phyloP scores from a whole-genome alignment of 352 stramenopile species.

The Pythium oligandrum region DNA sequence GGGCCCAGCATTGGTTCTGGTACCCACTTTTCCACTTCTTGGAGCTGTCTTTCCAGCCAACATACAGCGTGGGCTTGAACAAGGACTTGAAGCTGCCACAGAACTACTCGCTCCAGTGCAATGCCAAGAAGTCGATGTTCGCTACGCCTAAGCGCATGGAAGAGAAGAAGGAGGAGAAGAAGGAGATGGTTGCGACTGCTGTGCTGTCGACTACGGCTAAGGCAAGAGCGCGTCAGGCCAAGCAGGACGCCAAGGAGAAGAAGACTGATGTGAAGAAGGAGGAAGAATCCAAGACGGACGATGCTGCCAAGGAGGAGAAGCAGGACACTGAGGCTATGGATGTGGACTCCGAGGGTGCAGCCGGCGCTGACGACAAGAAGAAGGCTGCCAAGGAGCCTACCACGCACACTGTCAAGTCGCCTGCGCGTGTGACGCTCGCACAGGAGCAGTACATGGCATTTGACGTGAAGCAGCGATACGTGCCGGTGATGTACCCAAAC shows the following conservation, averaged over 20 bases:
- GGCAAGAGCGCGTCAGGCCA: slow-evolving; percentile 91
- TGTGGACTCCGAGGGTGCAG: slow-evolving; percentile 47
- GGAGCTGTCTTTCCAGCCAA: slow-evolving; percentile 95
- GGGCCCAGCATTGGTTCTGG: slow-evolving; percentile 99
- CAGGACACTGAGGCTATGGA: slow-evolving; percentile 63
- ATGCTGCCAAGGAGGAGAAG: slow-evolving; percentile 36
- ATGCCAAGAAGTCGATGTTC: slow-evolving; percentile 94
- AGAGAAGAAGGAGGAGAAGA: slow-evolving; percentile 99
- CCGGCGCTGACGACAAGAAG: slow-evolving; percentile 39
- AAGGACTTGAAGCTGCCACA: slow-evolving; percentile 98
- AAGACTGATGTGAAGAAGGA: slow-evolving; percentile 47
- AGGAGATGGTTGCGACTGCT: slow-evolving; percentile 96
- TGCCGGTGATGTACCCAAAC: slow-evolving; percentile 63
- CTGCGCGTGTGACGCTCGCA: slow-evolving; percentile 89
- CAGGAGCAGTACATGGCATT: slow-evolving; percentile 91
- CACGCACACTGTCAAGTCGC: slow-evolving; percentile 92
- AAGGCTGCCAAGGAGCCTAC: slow-evolving; percentile 88
- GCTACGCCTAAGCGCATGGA: slow-evolving; percentile 97
- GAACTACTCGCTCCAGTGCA: slow-evolving; percentile 91
- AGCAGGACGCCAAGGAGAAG: slow-evolving; percentile 89
- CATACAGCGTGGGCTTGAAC: slow-evolving; percentile 95
- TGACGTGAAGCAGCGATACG: slow-evolving; percentile 91
- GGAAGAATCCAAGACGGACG: slow-evolving; percentile 42
- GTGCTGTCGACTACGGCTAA: slow-evolving; percentile 97
- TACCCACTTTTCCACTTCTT: slow-evolving; percentile 99